These are phyloP conservation scores for Candida xiaguanensis DNA, from an alignment of 805 yeast species.

Conservation along the genomic window DNA sequence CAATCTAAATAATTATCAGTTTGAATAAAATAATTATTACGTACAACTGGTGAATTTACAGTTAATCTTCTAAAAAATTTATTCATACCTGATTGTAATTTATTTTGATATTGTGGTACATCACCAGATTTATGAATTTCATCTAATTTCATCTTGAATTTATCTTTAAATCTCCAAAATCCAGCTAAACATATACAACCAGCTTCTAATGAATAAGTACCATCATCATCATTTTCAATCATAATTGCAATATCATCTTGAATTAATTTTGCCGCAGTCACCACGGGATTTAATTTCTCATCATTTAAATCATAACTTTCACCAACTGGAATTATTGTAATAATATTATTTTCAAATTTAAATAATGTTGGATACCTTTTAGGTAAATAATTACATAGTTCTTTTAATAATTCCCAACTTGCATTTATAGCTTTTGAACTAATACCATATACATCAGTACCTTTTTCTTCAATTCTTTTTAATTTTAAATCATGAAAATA, in stretches of 20 bases:
- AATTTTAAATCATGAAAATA: conserved; percentile 52
- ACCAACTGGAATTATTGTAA: conserved; percentile 50
- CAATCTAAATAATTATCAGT: conserved; percentile 61
- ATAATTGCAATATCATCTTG: conserved; percentile 70
- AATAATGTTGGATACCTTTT: conserved; percentile 56
- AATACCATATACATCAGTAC: conserved; percentile 46
- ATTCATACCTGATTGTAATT: conserved; percentile 61
- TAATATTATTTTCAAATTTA: conserved; percentile 40
- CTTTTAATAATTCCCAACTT: conserved; percentile 53
- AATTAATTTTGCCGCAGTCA: conserved; percentile 51
- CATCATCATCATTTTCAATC: conserved; percentile 56
- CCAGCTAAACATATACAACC: conserved; percentile 67
- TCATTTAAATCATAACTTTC: conserved; percentile 40
- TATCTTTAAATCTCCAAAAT: conserved; percentile 66
- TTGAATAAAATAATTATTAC: conserved; percentile 65
- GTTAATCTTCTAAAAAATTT: conserved; percentile 56
- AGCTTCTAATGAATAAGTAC: conserved; percentile 53
- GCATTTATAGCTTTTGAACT: conserved; percentile 49
- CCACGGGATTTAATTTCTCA: conserved; percentile 48
- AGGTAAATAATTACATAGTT: conserved; percentile 51
- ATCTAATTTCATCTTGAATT: conserved; percentile 50
- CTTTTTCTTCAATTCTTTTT: conserved; percentile 46
- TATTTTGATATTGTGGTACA: conserved; percentile 61
- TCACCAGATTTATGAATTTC: conserved; percentile 64
- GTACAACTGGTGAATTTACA: conserved; percentile 59